Evolutionary conservation across 331 rosid species (phyloP).

Genomic region (Arachis monticola): DNA sequence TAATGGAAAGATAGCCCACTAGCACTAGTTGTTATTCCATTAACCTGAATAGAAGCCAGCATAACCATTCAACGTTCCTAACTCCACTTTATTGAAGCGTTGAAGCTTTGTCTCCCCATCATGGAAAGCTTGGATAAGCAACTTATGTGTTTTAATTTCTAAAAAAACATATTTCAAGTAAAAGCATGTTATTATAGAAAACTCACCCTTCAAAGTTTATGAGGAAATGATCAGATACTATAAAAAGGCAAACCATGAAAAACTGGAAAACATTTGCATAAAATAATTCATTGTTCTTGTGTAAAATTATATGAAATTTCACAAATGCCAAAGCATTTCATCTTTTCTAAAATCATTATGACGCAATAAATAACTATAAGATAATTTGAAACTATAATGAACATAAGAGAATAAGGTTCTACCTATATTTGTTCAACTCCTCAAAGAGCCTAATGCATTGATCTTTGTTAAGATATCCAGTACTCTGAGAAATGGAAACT

Average conservation of each 20-base stretch:
- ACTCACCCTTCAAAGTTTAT: slow-evolving; percentile 13
- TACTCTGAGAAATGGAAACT: slow-evolving; percentile 49
- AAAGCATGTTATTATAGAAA: neutral
- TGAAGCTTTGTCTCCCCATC: slow-evolving; percentile 7
- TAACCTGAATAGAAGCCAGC: slow-evolving; percentile 13
- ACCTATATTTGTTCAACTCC: slow-evolving; percentile 91
- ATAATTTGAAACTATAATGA: slow-evolving; percentile 36
- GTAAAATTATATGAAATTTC: slow-evolving; percentile 17
- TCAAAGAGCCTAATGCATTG: slow-evolving; percentile 82
- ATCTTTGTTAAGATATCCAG: slow-evolving; percentile 60
- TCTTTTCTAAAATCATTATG: slow-evolving; percentile 9
- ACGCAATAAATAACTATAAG: slow-evolving; percentile 21
- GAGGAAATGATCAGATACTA: slow-evolving; percentile 3
- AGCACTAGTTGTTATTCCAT: slow-evolving; percentile 20
- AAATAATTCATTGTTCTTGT: slow-evolving; percentile 20
- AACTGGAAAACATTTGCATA: slow-evolving; percentile 15
- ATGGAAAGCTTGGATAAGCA: neutral
- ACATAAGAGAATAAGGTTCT: slow-evolving; percentile 31
- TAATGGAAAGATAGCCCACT: slow-evolving; percentile 9
- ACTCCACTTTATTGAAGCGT: slow-evolving; percentile 25
- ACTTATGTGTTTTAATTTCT: slow-evolving; percentile 8
- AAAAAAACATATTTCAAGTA: slow-evolving; percentile 23
- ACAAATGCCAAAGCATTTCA: slow-evolving; percentile 28
- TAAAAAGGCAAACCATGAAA: neutral
- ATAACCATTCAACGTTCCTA: slow-evolving; percentile 8